Conservation (phyloP, 352 stramenopile species). For the Phytophthora sp. region DNA sequence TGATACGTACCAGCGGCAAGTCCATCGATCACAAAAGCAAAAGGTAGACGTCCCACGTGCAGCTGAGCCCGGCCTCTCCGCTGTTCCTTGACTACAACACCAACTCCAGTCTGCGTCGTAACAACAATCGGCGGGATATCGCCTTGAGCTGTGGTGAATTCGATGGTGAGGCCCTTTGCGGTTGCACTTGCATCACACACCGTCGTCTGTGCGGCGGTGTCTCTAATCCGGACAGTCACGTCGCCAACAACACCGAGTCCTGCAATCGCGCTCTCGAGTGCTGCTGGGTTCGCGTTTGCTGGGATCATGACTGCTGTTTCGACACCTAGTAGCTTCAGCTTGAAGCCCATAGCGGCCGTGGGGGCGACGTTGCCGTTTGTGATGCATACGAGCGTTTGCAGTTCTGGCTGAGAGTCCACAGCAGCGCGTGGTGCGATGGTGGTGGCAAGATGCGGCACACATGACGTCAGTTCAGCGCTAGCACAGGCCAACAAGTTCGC, state of each 20-base stretch:
- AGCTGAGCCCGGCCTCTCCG: conserved; percentile 64
- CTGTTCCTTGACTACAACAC: conserved; percentile 38
- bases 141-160: conserved; percentile 58
- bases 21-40: conserved; percentile 84
- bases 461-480: conserved; percentile 42
- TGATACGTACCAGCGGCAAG: conserved; percentile 88
- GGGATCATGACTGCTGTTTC: conserved; percentile 41
- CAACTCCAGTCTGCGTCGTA: not conserved
- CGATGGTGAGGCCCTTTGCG: conserved; percentile 48
- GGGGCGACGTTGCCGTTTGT: conserved; percentile 18
- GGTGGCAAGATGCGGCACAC: conserved; percentile 50
- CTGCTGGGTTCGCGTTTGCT: not conserved
- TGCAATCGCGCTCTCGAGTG: conserved; percentile 57
- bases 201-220: conserved; percentile 38
- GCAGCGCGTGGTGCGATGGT: conserved; percentile 50
- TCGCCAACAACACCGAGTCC: conserved; percentile 60
- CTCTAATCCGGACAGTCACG: conserved; percentile 54
- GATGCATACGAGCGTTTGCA: conserved; percentile 66
- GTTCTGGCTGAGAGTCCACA: conserved; percentile 49
- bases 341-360: conserved; percentile 48
- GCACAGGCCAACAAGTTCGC: conserved; percentile 69
- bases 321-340: conserved; percentile 60
- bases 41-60: conserved; percentile 75
- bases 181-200: conserved; percentile 49
- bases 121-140: conserved; percentile 49